These are phyloP conservation scores for Emmonsiellopsis sp. DNA, from an alignment of 2,329 filamentous ascomycete genomes.

Conservation along the genomic window DNA sequence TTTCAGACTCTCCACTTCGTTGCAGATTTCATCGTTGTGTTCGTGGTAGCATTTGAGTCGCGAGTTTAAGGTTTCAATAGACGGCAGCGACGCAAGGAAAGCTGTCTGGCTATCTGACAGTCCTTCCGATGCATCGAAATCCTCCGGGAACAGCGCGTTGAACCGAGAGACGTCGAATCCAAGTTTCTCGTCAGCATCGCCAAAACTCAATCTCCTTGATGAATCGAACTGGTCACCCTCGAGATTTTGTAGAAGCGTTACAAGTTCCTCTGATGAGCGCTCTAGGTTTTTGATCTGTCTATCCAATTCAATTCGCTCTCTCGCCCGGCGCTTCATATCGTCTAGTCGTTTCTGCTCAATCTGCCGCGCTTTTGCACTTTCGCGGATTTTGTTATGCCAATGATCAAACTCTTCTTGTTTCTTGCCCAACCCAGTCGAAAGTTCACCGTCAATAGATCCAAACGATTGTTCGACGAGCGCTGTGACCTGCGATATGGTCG, in stretches of 20 bases:
- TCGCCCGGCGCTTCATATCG: constrained; percentile 54
- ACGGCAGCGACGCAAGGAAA: constrained; percentile 46
- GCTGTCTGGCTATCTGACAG: constrained; percentile 32
- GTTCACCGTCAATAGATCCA: constrained; percentile 65
- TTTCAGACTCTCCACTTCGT: constrained; percentile 61
- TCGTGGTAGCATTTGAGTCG: constrained; percentile 60
- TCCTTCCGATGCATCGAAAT: constrained; percentile 31
- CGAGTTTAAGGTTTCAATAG: constrained; percentile 53
- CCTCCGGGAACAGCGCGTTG: constrained; percentile 27
- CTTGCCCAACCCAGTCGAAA: constrained; percentile 68
- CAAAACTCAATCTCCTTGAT: constrained; percentile 37
- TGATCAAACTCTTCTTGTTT: constrained; percentile 79
- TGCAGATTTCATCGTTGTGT: constrained; percentile 58
- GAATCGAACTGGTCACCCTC: constrained; percentile 35
- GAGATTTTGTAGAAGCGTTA: constrained; percentile 42
- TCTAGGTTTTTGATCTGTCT: constrained; percentile 70
- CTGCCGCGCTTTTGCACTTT: constrained; percentile 67
- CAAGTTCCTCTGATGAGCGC: constrained; percentile 62
- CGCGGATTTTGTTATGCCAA: constrained; percentile 70
- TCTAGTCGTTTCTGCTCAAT: constrained; percentile 68
- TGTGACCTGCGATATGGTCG: constrained; percentile 27
- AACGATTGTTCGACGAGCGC: constrained; percentile 74
- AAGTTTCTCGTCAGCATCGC: constrained; percentile 38
- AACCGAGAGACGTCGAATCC: constrained; percentile 28
- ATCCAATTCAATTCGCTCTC: constrained; percentile 54